Conservation (phyloP, 2,329 filamentous ascomycete genomes). For the Dactylellina parvicollis region DNA sequence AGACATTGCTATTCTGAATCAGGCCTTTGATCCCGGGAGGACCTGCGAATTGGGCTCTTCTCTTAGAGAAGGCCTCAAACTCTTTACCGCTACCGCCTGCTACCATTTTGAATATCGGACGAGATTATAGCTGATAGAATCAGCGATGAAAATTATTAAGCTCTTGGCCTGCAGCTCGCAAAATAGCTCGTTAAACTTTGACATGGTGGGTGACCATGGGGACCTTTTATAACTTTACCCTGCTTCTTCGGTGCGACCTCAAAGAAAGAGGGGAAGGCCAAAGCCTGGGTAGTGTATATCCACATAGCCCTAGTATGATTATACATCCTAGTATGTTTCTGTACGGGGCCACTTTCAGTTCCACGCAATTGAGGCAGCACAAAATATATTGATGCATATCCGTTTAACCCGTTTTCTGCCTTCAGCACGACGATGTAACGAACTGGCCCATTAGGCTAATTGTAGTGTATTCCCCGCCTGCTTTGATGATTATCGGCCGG, state of each 20-base stretch:
- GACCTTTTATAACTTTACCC: background rate
- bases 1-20: conserved; percentile 67
- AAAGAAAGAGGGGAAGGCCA: no score
- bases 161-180: background rate
- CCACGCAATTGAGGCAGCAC: no score
- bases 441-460: conserved; percentile 29
- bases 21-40: conserved; percentile 65
- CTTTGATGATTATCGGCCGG: background rate
- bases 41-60: conserved; percentile 44
- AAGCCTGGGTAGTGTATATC: no score
- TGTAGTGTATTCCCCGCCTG: conserved; percentile 10
- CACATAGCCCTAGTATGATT: no score
- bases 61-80: conserved; percentile 49
- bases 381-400: no score
- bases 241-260: no score
- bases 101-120: conserved; percentile 33
- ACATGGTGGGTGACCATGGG: no score
- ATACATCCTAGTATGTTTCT: no score
- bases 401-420: background rate
- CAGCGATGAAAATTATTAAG: background rate
- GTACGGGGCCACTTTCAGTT: no score
- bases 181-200: no score
- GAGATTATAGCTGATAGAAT: background rate
- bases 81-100: conserved; percentile 37
- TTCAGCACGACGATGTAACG: background rate